A percentile compares a stretch with the other conserved stretches of the same genome.
Conservation (phyloP, 1,139 yeast species). For the Hansenula lynferdii region DNA sequence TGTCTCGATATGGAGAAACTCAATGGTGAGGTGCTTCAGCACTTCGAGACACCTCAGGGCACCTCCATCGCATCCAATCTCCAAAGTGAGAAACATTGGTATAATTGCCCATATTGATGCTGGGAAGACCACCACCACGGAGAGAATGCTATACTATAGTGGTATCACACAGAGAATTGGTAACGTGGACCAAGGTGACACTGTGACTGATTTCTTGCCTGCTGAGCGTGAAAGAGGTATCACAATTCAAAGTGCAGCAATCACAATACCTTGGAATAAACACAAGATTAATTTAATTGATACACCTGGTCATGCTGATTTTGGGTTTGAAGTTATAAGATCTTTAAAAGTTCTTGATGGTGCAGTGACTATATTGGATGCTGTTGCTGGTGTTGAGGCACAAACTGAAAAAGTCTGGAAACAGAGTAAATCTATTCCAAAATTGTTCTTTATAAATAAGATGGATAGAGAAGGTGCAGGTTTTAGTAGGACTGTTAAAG, state of each 20-base stretch:
- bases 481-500: slow-evolving; percentile 82
- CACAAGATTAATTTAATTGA: slow-evolving; percentile 82
- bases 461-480: slow-evolving; percentile 99
- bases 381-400: slow-evolving; percentile 97
- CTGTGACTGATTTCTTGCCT: slow-evolving; percentile 88
- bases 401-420: slow-evolving; percentile 97
- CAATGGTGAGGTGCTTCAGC: slow-evolving; percentile 1
- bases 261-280: slow-evolving; percentile 80
- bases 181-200: slow-evolving; percentile 94
- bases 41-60: neutral
- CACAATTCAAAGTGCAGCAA: slow-evolving; percentile 96
- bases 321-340: slow-evolving; percentile 89
- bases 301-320: slow-evolving; percentile 99
- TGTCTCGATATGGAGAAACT: neutral
- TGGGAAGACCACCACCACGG: slow-evolving; percentile 95
- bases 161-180: slow-evolving; percentile 83
- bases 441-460: slow-evolving; percentile 77
- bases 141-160: slow-evolving; percentile 83
- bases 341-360: slow-evolving; percentile 91
- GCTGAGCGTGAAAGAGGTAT: slow-evolving; percentile 93
- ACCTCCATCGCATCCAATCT: slow-evolving; percentile 1
- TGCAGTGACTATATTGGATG: slow-evolving; percentile 87
- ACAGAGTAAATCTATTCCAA: slow-evolving; percentile 75
- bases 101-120: slow-evolving; percentile 97
- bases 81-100: slow-evolving; percentile 38